Base-by-base conservation (phyloP, 257 asterid genomes). In the Marsdenia floribunda region DNA sequence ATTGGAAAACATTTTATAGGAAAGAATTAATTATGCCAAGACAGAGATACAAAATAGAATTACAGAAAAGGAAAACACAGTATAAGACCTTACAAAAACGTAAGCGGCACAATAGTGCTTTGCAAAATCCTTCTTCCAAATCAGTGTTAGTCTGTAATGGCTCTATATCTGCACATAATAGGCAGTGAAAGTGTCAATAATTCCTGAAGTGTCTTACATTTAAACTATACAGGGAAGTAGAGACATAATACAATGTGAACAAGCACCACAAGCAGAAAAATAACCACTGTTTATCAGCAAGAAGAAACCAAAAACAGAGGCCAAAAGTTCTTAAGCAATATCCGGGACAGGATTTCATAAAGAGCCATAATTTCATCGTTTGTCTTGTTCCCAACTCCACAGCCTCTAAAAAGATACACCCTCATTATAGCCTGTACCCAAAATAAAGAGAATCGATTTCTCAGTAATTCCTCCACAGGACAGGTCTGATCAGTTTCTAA, bases 71-170 rank as follows among this genome's bases (percentile, higher is more conserved):
- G 78, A 85, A 73, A 79, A 85, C 90, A 86, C 76, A 80, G 84
- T 86, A 82, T 86, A 85, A 89, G 98, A 95, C 99, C 99, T 95
- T 95, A 95, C 99, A 98, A 88, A 95, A 92, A 84, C 99, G 99
- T 86, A 92, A 89, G 82, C 98, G 99, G 89, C 97, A 90, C 78
- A 92, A 81, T 81, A 92, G 79, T 72, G 99, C 89, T 85, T 83
- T 89, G 90, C 98, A 95, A 71, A 86, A 85, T 73, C 99, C 99
- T 89, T 92, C 98, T 88, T 95, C 99, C 83, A 90, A 85, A 86
- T 90, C 91, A 14, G 81, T 85, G 81, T 87, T 85, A 76, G 80
- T 81, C 85, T 95, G 99, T 59, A 90, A 80, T 65, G 98, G 99
- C 82, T 95, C 99, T 38, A 89, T 65, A 87, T 94, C 98, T 94